Conservation (phyloP, 2,329 filamentous ascomycete species). For the Cadophora malorum region DNA sequence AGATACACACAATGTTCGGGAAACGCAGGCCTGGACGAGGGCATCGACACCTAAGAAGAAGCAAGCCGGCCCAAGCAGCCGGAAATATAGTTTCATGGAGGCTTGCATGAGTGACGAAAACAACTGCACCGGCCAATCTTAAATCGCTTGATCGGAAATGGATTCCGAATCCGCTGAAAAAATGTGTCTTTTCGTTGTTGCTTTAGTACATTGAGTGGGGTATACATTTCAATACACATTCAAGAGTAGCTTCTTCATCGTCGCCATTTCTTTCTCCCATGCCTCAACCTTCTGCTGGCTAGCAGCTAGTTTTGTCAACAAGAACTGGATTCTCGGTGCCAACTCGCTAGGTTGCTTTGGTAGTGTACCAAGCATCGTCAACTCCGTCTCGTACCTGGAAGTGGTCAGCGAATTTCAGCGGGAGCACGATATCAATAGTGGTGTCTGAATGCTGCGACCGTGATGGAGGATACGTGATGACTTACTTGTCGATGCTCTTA, state of each 20-base stretch:
- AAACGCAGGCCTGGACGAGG: too few relatives aligned
- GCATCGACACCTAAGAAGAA: background rate
- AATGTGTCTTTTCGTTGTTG: background rate
- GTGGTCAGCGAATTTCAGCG: background rate
- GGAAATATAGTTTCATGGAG: background rate
- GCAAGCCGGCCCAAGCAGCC: background rate
- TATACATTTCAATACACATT: slow-evolving; percentile 48
- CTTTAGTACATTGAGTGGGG: slow-evolving; percentile 17
- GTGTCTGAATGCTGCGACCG: background rate
- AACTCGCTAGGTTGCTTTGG: slow-evolving; percentile 75
- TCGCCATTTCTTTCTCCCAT: slow-evolving; percentile 75
- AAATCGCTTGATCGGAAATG: background rate
- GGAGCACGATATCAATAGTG: background rate
- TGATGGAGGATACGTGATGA: background rate
- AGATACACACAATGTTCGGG: background rate
- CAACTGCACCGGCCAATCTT: background rate
- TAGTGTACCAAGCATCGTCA: slow-evolving; percentile 72
- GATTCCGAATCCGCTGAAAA: background rate
- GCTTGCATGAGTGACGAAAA: background rate
- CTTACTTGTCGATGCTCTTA: slow-evolving; percentile 70
- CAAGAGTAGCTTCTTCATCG: slow-evolving; percentile 73
- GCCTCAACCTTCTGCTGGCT: slow-evolving; percentile 76
- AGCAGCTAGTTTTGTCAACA: slow-evolving; percentile 74
- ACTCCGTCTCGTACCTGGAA: slow-evolving; percentile 70
- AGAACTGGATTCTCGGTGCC: slow-evolving; percentile 69